These are phyloP conservation scores for Fibroporia radiculosa DNA, from an alignment of 768 basidiomycete species.

Conservation along the genomic window DNA sequence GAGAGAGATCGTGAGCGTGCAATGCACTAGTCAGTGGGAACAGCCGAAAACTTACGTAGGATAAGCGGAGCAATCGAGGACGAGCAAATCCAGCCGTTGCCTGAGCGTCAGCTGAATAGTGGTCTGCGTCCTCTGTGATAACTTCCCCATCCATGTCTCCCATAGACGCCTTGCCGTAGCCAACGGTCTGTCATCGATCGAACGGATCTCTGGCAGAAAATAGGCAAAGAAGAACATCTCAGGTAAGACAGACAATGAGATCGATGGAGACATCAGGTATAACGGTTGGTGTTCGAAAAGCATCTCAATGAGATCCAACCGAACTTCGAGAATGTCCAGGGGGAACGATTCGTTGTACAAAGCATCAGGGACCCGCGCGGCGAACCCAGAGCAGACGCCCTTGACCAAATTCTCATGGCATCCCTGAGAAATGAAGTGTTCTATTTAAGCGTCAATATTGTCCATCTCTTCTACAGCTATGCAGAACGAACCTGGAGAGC, in stretches of 20 bases:
- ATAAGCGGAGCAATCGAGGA: constrained; percentile 29
- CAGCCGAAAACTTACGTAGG: constrained; percentile 23
- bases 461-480: not conserved
- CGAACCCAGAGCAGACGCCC: constrained; percentile 28
- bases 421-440: constrained; percentile 20
- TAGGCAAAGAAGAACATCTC: constrained; percentile 42
- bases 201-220: constrained; percentile 33
- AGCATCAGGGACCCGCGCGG: constrained; percentile 25
- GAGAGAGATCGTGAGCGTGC: not conserved
- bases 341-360: constrained; percentile 24
- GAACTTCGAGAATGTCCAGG: constrained; percentile 18
- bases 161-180: constrained; percentile 24
- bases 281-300: constrained; percentile 1
- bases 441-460: constrained; percentile 10
- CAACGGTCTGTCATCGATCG: constrained; percentile 13
- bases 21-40: not conserved
- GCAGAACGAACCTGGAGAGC: constrained; percentile 31
- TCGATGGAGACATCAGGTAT: not conserved
- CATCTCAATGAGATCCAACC: constrained; percentile 28
- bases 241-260: constrained; percentile 25
- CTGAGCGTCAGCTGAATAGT: constrained; percentile 31
- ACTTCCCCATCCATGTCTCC: constrained; percentile 19
- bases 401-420: constrained; percentile 27
- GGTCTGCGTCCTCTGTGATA: constrained; percentile 17
- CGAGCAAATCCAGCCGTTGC: constrained; percentile 31